Conservation (phyloP, 129 eudicot species). For the Dittrichia graveolens region DNA sequence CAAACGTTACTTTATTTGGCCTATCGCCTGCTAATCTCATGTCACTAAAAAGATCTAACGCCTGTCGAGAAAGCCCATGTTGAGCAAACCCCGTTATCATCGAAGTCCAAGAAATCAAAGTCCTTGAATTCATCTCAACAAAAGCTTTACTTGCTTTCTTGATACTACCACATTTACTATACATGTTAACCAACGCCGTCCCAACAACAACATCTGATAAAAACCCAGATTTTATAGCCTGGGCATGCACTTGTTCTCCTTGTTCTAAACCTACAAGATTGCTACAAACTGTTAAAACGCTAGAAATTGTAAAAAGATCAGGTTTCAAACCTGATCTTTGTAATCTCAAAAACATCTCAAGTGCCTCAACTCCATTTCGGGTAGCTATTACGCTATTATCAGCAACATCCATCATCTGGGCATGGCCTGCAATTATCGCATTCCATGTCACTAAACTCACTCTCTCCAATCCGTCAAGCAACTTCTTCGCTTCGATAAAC, state of each 20-base stretch:
- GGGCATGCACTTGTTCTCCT: slow-evolving; percentile 88
- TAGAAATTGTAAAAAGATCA: slow-evolving; percentile 75
- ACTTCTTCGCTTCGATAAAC: slow-evolving; percentile 59
- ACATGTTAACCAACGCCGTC: slow-evolving; percentile 88
- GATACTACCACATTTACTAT: slow-evolving; percentile 81
- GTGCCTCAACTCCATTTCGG: slow-evolving; percentile 70
- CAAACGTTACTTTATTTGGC: slow-evolving; percentile 82
- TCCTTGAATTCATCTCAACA: slow-evolving; percentile 72
- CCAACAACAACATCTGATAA: slow-evolving; percentile 80
- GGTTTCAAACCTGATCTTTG: slow-evolving; percentile 65
- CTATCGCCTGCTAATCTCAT: slow-evolving; percentile 75
- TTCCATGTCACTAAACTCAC: slow-evolving; percentile 81
- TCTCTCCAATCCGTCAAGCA: slow-evolving; percentile 65
- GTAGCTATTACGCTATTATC: slow-evolving; percentile 52
- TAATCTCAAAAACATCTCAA: slow-evolving; percentile 55
- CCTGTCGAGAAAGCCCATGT: slow-evolving; percentile 62
- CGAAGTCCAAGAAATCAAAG: slow-evolving; percentile 88
- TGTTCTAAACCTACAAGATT: slow-evolving; percentile 74
- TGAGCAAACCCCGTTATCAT: slow-evolving; percentile 85
- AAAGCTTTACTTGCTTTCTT: slow-evolving; percentile 73
- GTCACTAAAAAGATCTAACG: slow-evolving; percentile 79
- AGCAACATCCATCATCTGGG: slow-evolving; percentile 64
- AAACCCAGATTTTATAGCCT: slow-evolving; percentile 62
- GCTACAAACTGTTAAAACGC: slow-evolving; percentile 71
- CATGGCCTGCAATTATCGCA: slow-evolving; percentile 89